Percentiles rank a stretch among this genome's conserved stretches.
Evolutionary conservation across 2,329 filamentous ascomycete genomes (phyloP).

Genomic region (Septoria petroselini): DNA sequence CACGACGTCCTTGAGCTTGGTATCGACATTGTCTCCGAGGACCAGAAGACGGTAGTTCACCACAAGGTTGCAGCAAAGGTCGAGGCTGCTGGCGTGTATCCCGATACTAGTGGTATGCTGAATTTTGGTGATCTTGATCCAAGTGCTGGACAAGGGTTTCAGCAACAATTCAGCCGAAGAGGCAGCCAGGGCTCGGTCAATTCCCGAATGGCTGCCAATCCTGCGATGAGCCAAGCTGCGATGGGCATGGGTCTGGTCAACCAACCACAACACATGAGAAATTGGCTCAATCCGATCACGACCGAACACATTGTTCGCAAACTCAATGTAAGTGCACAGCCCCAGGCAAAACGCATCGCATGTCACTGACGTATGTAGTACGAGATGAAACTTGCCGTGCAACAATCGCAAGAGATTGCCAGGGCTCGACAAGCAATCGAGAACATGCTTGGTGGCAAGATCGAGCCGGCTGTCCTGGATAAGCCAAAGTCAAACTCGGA

Average conservation of each 20-base stretch:
- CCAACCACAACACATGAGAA: slow-evolving; percentile 73
- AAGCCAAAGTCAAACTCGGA: slow-evolving; percentile 49
- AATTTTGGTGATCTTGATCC: slow-evolving; percentile 91
- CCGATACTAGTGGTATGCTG: slow-evolving; percentile 71
- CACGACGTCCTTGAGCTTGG: slow-evolving; percentile 90
- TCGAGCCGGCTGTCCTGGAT: slow-evolving; percentile 39
- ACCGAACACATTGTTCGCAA: slow-evolving; percentile 93
- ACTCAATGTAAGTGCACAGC: slow-evolving; percentile 62
- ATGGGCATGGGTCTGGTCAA: slow-evolving; percentile 58
- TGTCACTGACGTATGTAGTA: slow-evolving; percentile 52
- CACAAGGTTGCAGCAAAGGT: slow-evolving; percentile 97
- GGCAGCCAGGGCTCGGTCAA: slow-evolving; percentile 55
- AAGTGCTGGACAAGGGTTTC: slow-evolving; percentile 65
- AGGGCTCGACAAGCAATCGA: slow-evolving; percentile 80
- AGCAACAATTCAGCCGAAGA: slow-evolving; percentile 57
- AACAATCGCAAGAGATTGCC: slow-evolving; percentile 81
- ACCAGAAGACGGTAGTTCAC: slow-evolving; percentile 97
- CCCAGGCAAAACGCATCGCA: background rate
- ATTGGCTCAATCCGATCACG: slow-evolving; percentile 83
- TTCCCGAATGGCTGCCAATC: slow-evolving; percentile 57
- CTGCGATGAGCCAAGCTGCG: slow-evolving; percentile 50
- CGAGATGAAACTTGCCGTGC: slow-evolving; percentile 84
- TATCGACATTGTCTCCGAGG: slow-evolving; percentile 97
- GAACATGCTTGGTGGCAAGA: slow-evolving; percentile 69
- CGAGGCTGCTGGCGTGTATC: slow-evolving; percentile 85